Percentiles rank a stretch among this genome's conserved stretches.
Conservation (phyloP, 164 flowering plant species). For the Stephania yunnanensis region DNA sequence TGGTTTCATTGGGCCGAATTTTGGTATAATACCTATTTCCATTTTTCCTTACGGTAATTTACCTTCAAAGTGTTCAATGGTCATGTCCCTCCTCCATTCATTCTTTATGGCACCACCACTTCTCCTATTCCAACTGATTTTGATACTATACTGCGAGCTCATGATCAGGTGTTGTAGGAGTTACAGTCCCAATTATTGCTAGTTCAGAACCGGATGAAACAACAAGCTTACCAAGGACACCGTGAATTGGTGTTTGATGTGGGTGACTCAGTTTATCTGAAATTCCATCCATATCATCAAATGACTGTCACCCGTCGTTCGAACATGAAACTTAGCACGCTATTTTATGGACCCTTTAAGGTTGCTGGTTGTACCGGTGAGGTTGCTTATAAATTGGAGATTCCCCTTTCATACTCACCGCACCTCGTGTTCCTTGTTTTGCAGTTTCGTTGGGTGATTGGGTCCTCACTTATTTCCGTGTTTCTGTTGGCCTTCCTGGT, state of each 20-base stretch:
- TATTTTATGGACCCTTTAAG: not conserved
- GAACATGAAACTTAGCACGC: not conserved
- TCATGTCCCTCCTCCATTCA: not conserved
- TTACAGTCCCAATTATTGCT: not conserved
- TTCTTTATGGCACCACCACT: not conserved
- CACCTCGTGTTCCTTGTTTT: slow-evolving; percentile 32
- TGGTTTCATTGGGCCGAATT: not conserved
- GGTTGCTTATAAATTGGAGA: not conserved
- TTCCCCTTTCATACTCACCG: slow-evolving; percentile 10
- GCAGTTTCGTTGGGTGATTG: too few relatives aligned
- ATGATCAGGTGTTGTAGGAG: not conserved
- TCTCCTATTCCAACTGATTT: not conserved
- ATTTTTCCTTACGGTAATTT: not conserved
- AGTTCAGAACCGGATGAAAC: not conserved
- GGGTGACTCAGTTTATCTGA: too few relatives aligned
- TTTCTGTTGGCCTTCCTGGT: too few relatives aligned
- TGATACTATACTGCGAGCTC: not conserved
- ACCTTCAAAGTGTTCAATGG: not conserved
- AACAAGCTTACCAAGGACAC: too few relatives aligned
- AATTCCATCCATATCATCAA: not conserved
- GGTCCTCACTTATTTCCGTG: too few relatives aligned
- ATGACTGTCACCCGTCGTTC: not conserved
- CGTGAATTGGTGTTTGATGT: too few relatives aligned
- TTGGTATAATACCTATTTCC: not conserved
- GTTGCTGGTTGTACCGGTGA: not conserved